Conservation (phyloP, 1,284 basidiomycete species). For the Ustilago shanxiensis region DNA sequence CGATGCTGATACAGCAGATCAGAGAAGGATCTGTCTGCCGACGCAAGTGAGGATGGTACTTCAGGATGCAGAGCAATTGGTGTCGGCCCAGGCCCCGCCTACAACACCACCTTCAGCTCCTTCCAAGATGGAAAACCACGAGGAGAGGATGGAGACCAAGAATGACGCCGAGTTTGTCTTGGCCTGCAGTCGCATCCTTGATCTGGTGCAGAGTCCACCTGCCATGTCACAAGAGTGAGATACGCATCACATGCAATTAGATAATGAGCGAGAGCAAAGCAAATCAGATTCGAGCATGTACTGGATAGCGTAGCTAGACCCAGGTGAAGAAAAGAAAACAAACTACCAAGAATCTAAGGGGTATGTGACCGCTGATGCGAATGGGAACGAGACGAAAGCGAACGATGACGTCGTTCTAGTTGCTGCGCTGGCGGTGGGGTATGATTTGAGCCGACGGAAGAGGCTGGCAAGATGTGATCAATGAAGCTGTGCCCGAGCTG, state of each 20-base stretch:
- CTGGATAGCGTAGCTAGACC: neutral
- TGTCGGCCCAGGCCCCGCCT: neutral
- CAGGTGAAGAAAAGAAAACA: neutral
- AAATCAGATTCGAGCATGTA: neutral
- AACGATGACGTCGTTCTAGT: slow-evolving; percentile 33
- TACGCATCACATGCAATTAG: neutral
- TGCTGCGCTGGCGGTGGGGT: slow-evolving; percentile 10
- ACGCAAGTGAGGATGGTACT: slow-evolving; percentile 28
- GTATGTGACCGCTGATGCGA: slow-evolving; percentile 36
- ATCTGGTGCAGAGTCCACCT: slow-evolving; percentile 4
- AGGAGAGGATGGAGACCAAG: neutral
- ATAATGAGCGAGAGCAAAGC: neutral
- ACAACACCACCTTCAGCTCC: slow-evolving; percentile 6
- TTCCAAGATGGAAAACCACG: neutral
- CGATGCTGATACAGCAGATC: slow-evolving; percentile 5
- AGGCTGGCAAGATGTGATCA: slow-evolving; percentile 4
- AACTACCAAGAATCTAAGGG: slow-evolving; percentile 10
- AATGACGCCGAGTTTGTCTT: neutral
- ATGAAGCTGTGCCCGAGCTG: slow-evolving; percentile 10
- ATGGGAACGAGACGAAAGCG: slow-evolving; percentile 36
- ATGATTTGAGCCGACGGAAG: slow-evolving; percentile 19
- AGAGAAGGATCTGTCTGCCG: slow-evolving; percentile 19
- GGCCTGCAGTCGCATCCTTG: slow-evolving; percentile 16
- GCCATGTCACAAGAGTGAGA: neutral
- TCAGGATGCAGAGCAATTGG: slow-evolving; percentile 30